These are phyloP conservation scores for Hyphopichia fennica DNA, from an alignment of 1,139 yeast genomes.

Conservation along the genomic window DNA sequence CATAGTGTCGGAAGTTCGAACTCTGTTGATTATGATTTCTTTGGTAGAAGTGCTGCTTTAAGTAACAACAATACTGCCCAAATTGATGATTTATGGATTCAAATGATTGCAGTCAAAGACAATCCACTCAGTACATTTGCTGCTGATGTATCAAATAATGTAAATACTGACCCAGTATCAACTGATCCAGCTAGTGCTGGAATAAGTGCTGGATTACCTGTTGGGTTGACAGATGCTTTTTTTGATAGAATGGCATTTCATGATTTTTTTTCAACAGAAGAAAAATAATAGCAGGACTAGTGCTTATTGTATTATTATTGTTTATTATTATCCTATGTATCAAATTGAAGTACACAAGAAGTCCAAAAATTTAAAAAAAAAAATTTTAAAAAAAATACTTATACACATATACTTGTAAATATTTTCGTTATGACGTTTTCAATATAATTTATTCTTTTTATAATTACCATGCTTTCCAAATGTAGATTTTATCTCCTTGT, in stretches of 20 bases:
- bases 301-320: too few species aligned
- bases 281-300: too few species aligned
- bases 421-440: neutral
- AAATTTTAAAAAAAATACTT: neutral
- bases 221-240: neutral
- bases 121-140: neutral
- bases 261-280: neutral
- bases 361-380: neutral
- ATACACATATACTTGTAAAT: neutral
- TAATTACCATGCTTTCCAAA: neutral
- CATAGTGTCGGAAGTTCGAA: neutral
- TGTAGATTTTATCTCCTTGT: neutral
- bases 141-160: neutral
- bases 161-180: neutral
- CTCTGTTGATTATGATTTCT: neutral
- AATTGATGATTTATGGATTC: slow-evolving; percentile 5
- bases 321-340: neutral
- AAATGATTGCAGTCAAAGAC: slow-evolving; percentile 3
- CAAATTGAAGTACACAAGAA: neutral
- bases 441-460: neutral
- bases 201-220: neutral
- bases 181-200: neutral
- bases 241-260: neutral
- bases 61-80: neutral
- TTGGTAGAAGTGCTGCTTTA: neutral